Conservation (phyloP, 2,329 filamentous ascomycete species). For the Microascus cirrosus region DNA sequence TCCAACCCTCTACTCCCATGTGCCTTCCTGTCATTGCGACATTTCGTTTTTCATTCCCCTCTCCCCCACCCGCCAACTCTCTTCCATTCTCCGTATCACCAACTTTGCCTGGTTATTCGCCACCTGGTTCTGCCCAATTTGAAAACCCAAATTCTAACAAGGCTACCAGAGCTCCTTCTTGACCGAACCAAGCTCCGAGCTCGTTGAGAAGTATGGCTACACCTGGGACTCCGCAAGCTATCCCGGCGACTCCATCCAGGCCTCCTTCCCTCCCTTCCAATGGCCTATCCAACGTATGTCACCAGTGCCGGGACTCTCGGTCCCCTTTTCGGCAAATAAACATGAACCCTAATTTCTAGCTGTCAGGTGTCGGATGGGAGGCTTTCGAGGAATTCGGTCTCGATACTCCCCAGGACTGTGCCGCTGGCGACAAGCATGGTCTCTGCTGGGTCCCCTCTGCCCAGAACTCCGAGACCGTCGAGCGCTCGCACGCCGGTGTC, state of each 20-base stretch:
- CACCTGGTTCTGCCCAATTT: background rate
- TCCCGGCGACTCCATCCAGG: constrained; percentile 19
- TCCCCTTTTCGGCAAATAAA: background rate
- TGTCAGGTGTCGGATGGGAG: constrained; percentile 8
- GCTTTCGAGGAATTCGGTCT: constrained; percentile 15
- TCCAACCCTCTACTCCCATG: too few species aligned
- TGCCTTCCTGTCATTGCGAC: too few species aligned
- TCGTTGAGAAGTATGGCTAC: constrained; percentile 16
- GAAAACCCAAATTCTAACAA: background rate
- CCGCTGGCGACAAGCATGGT: constrained; percentile 17
- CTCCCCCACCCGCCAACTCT: background rate
- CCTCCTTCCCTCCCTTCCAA: constrained; percentile 19
- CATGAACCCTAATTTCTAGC: background rate
- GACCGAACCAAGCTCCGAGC: constrained; percentile 11
- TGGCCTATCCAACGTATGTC: constrained; percentile 15
- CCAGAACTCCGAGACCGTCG: constrained; percentile 15
- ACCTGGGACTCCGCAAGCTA: constrained; percentile 19
- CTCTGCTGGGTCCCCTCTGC: constrained; percentile 18
- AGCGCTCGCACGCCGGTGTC: constrained; percentile 17
- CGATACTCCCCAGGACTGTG: constrained; percentile 10
- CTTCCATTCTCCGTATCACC: background rate
- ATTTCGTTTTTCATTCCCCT: too few species aligned
- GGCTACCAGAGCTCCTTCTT: constrained; percentile 6
- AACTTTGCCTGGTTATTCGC: background rate
- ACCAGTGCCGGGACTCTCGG: background rate